Evolutionary conservation across 352 stramenopile species (phyloP).

Genomic region (Sclerospora graminicola): DNA sequence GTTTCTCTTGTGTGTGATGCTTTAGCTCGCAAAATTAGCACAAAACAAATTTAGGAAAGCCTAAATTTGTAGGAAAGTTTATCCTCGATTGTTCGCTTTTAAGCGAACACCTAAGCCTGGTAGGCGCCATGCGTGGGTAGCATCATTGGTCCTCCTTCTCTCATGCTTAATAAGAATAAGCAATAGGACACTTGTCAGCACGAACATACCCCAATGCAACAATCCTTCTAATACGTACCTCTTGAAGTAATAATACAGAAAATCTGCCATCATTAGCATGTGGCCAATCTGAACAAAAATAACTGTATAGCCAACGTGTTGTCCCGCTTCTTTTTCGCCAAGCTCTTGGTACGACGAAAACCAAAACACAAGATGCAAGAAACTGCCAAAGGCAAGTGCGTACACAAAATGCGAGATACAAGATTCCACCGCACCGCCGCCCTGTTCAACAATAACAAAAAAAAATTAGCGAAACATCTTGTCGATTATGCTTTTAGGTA

Average conservation of each 20-base stretch:
- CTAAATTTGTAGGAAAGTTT: too few relatives aligned
- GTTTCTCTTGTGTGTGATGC: too few relatives aligned
- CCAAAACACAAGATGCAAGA: conserved; percentile 98
- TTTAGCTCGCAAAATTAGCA: too few relatives aligned
- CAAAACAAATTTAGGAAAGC: too few relatives aligned
- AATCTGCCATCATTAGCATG: conserved; percentile 97
- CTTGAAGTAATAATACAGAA: conserved; percentile 99
- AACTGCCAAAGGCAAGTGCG: conserved; percentile 89
- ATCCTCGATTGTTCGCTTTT: too few relatives aligned
- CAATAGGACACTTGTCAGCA: conserved; percentile 1
- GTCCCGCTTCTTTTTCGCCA: conserved; percentile 84
- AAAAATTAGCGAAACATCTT: neutral
- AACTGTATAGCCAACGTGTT: conserved; percentile 90
- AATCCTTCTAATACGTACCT: conserved; percentile 28
- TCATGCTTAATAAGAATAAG: conserved; percentile 43
- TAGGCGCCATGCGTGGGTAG: conserved; percentile 80
- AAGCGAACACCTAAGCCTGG: conserved; percentile 45
- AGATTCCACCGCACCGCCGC: conserved; percentile 90
- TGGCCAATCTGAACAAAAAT: conserved; percentile 97
- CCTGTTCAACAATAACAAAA: conserved; percentile 20
- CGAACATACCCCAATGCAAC: neutral
- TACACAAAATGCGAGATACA: conserved; percentile 97
- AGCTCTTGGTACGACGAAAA: conserved; percentile 98
- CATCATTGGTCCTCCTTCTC: conserved; percentile 84
- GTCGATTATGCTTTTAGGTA: neutral